These are phyloP conservation scores for Annulohypoxylon maeteangense DNA, from an alignment of 495 filamentous ascomycete genomes.

Conservation along the genomic window DNA sequence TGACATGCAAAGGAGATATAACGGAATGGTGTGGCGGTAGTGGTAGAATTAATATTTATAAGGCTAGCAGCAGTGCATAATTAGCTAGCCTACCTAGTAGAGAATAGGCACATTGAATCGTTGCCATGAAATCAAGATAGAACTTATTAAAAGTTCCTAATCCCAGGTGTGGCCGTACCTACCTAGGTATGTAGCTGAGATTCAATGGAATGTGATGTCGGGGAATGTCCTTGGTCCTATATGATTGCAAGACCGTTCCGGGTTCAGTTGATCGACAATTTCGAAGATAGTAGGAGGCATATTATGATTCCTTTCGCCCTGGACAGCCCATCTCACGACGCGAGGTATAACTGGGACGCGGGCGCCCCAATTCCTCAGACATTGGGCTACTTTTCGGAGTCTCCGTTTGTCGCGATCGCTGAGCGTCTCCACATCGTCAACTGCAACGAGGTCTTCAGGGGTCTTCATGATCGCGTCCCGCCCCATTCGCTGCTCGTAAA, in stretches of 20 bases:
- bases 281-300: slow-evolving; percentile 1
- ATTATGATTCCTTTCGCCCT: background rate
- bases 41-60: slow-evolving; percentile 39
- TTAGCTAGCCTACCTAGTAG: background rate
- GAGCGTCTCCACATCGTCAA: background rate
- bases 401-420: background rate
- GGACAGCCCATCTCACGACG: slow-evolving; percentile 3
- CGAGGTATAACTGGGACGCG: slow-evolving; percentile 9
- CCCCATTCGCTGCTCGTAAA: background rate
- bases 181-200: background rate
- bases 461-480: background rate
- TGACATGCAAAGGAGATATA: slow-evolving; percentile 43
- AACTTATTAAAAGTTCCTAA: background rate
- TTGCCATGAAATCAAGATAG: background rate
- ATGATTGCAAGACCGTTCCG: background rate
- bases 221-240: background rate
- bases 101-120: background rate
- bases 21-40: slow-evolving; percentile 45
- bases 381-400: slow-evolving; percentile 3
- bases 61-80: background rate
- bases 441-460: background rate
- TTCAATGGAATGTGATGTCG: background rate
- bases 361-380: slow-evolving; percentile 9
- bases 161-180: background rate
- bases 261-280: background rate